phyloP scores from a whole-genome alignment of 441 rosid species.

The Pelargonium citronellum region DNA sequence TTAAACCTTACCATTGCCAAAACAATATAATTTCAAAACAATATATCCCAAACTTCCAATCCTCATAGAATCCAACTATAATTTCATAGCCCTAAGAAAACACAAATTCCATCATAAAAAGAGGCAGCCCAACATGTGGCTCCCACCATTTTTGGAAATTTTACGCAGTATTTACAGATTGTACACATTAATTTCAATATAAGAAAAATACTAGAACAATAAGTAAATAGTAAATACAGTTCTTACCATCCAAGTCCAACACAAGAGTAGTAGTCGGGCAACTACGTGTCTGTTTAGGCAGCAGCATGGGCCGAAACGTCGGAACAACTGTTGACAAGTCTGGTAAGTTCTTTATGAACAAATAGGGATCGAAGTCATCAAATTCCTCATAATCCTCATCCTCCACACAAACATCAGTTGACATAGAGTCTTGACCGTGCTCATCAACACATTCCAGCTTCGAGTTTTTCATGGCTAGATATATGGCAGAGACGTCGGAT shows the following conservation, averaged over 20 bases:
- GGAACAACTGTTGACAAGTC: conserved; percentile 81
- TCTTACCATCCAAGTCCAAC: conserved; percentile 87
- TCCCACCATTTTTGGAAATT: too few relatives aligned
- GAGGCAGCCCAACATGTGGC: too few relatives aligned
- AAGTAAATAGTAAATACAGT: background rate
- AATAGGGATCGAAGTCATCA: conserved; percentile 90
- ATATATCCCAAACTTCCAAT: background rate
- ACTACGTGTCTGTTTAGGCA: conserved; percentile 97
- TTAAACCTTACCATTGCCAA: background rate
- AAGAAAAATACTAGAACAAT: background rate
- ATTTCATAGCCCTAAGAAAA: background rate
- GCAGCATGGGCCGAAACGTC: conserved; percentile 75
- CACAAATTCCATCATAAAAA: too few relatives aligned
- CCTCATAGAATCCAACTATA: background rate
- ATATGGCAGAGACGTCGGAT: conserved; percentile 82
- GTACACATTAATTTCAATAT: too few relatives aligned
- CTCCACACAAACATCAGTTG: conserved; percentile 51
- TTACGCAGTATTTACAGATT: too few relatives aligned
- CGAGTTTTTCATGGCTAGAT: conserved; percentile 93
- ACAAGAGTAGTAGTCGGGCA: conserved; percentile 92
- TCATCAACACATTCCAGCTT: conserved; percentile 89
- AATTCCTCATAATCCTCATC: conserved; percentile 62
- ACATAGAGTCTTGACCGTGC: conserved; percentile 68
- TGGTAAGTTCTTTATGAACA: conserved; percentile 87
- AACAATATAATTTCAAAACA: too few relatives aligned